phyloP scores from a whole-genome alignment of 768 basidiomycete species.

The Suillus paluster region DNA sequence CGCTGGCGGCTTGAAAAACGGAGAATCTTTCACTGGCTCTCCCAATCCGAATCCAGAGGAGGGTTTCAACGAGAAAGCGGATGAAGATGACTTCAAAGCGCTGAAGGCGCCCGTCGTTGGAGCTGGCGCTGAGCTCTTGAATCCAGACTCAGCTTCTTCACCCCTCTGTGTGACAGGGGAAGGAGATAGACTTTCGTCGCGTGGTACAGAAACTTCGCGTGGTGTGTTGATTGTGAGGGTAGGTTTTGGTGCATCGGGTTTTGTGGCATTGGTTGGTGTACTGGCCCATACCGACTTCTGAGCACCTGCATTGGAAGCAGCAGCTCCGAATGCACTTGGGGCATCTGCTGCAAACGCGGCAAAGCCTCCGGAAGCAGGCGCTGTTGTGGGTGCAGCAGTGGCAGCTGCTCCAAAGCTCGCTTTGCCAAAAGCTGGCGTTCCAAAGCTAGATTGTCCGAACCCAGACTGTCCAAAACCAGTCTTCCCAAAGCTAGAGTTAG shows the following conservation, averaged over 20 bases:
- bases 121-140: constrained; percentile 29
- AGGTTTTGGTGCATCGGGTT: constrained; percentile 13
- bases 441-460: constrained; percentile 43
- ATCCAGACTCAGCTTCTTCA: constrained; percentile 11
- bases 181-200: constrained; percentile 34
- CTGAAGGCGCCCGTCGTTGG: constrained; percentile 44
- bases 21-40: constrained; percentile 47
- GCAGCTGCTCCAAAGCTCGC: constrained; percentile 32
- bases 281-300: constrained; percentile 29
- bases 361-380: constrained; percentile 37
- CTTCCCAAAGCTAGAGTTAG: constrained; percentile 28
- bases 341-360: constrained; percentile 36
- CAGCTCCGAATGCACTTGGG: constrained; percentile 34
- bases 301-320: constrained; percentile 19
- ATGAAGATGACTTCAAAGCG: constrained; percentile 37
- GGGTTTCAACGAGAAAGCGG: constrained; percentile 40
- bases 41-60: constrained; percentile 39
- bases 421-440: constrained; percentile 45
- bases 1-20: constrained; percentile 53
- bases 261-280: constrained; percentile 11
- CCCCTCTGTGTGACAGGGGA: constrained; percentile 22
- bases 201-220: constrained; percentile 18
- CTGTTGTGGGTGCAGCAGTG: constrained; percentile 16
- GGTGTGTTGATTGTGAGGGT: constrained; percentile 7
- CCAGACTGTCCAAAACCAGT: constrained; percentile 37